phyloP scores from a whole-genome alignment of 1,284 basidiomycete species.

The Tilletia indica region DNA sequence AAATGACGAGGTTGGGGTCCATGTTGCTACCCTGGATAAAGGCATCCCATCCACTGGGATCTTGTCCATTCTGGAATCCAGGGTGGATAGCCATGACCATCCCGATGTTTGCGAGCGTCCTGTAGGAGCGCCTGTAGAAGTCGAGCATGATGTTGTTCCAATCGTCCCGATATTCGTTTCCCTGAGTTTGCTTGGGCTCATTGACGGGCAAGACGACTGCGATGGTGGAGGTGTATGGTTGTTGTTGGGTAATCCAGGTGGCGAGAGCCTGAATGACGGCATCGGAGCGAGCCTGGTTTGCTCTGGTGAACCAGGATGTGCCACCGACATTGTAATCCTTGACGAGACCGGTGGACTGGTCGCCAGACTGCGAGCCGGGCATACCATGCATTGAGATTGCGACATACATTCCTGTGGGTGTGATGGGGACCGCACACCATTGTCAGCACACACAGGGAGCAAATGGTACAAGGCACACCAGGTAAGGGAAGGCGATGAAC shows the following conservation, averaged over 20 bases:
- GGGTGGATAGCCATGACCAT: slow-evolving; percentile 48
- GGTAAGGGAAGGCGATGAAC: too few relatives aligned
- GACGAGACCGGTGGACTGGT: slow-evolving; percentile 31
- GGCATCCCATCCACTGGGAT: neutral
- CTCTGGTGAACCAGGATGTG: slow-evolving; percentile 34
- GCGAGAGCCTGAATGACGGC: slow-evolving; percentile 7
- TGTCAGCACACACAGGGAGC: too few relatives aligned
- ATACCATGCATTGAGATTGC: slow-evolving; percentile 58
- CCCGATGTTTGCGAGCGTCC: slow-evolving; percentile 29
- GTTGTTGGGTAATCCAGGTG: slow-evolving; percentile 14
- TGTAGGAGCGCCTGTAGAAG: slow-evolving; percentile 43
- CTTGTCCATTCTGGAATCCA: neutral
- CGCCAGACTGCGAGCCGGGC: slow-evolving; percentile 58
- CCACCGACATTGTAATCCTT: neutral
- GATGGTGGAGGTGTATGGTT: slow-evolving; percentile 29
- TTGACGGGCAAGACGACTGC: slow-evolving; percentile 45
- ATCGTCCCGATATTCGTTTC: neutral
- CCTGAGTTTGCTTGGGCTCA: slow-evolving; percentile 32
- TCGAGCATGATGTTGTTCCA: slow-evolving; percentile 16
- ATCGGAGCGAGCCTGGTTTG: slow-evolving; percentile 42
- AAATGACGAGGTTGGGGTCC: slow-evolving; percentile 44
- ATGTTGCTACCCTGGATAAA: neutral
- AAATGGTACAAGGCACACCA: too few relatives aligned
- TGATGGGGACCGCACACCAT: too few relatives aligned
- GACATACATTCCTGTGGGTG: slow-evolving; percentile 53